Evolutionary conservation across 176 grass and related monocot genomes (phyloP).

Genomic region (Pharus latifolius): DNA sequence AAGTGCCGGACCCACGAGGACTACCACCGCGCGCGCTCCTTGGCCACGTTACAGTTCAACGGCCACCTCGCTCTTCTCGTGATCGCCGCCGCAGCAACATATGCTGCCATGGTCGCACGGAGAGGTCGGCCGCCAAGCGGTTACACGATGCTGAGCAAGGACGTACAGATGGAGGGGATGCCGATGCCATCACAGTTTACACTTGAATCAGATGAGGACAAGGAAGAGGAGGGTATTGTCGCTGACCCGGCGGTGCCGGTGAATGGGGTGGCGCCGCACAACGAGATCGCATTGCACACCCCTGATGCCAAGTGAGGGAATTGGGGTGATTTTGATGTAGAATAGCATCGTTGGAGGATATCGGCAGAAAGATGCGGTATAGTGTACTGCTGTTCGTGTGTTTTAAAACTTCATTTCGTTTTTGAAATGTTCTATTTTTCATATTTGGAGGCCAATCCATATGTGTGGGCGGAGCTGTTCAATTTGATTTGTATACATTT

Average conservation of each 20-base stretch:
- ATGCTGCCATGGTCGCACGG: slow-evolving; percentile 24
- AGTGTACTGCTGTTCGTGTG: neutral
- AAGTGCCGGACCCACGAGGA: slow-evolving; percentile 82
- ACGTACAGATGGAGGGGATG: slow-evolving; percentile 64
- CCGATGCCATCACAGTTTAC: slow-evolving; percentile 39
- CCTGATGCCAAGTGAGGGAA: slow-evolving; percentile 25
- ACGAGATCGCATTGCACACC: slow-evolving; percentile 23
- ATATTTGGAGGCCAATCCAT: neutral
- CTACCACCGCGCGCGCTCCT: slow-evolving; percentile 85
- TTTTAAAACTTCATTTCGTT: slow-evolving; percentile 17
- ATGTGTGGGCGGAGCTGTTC: neutral
- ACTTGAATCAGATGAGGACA: slow-evolving; percentile 78
- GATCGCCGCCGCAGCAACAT: slow-evolving; percentile 19
- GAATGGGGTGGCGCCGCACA: slow-evolving; percentile 21
- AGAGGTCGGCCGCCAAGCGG: neutral
- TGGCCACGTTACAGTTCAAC: slow-evolving; percentile 93
- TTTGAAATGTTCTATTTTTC: neutral
- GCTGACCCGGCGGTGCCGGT: neutral
- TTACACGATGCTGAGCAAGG: slow-evolving; percentile 66
- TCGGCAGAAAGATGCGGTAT: neutral
- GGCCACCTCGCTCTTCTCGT: slow-evolving; percentile 79
- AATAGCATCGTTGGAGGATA: neutral
- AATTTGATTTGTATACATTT: slow-evolving; percentile 24
- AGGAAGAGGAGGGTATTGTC: slow-evolving; percentile 23
- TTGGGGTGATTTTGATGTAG: neutral